A percentile compares a stretch with the other conserved stretches of the same genome.
Conservation (phyloP, 306 rosid genomes). For the Fragaria vesca region DNA sequence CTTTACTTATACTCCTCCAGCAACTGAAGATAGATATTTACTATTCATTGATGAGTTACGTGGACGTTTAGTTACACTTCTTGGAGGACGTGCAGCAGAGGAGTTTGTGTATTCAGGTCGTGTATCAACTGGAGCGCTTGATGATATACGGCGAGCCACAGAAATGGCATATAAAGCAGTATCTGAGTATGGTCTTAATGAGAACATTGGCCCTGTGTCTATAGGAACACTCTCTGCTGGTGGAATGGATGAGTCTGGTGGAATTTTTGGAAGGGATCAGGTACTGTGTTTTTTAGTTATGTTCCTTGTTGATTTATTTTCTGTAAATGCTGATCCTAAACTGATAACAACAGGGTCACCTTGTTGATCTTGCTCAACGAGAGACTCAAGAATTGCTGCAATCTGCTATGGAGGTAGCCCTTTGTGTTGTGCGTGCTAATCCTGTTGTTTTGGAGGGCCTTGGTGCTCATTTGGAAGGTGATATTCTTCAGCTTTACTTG, state of each 20-base stretch:
- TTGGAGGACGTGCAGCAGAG: slow-evolving; percentile 99
- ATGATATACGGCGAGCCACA: slow-evolving; percentile 94
- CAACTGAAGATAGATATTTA: slow-evolving; percentile 90
- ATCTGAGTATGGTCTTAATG: slow-evolving; percentile 95
- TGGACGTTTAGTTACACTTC: slow-evolving; percentile 92
- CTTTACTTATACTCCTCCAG: slow-evolving; percentile 89
- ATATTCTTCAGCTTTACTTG: neutral
- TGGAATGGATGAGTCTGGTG: slow-evolving; percentile 90
- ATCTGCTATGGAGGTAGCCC: slow-evolving; percentile 88
- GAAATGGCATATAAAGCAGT: slow-evolving; percentile 99
- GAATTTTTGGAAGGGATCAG: slow-evolving; percentile 94
- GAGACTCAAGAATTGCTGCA: slow-evolving; percentile 87
- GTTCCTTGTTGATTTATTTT: slow-evolving; percentile 5
- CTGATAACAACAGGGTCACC: slow-evolving; percentile 69
- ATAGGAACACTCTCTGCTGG: slow-evolving; percentile 78
- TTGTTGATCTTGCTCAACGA: slow-evolving; percentile 88
- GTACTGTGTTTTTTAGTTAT: slow-evolving; percentile 39
- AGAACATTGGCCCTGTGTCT: slow-evolving; percentile 88
- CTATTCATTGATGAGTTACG: slow-evolving; percentile 95
- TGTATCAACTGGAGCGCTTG: slow-evolving; percentile 96
- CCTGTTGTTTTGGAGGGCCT: slow-evolving; percentile 92
- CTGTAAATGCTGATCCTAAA: slow-evolving; percentile 38
- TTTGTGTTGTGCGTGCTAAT: slow-evolving; percentile 81
- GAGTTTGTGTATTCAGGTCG: slow-evolving; percentile 93
- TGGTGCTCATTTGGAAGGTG: slow-evolving; percentile 91